Conservation (phyloP, 2,329 filamentous ascomycete species). For the Trichoderma sp. region DNA sequence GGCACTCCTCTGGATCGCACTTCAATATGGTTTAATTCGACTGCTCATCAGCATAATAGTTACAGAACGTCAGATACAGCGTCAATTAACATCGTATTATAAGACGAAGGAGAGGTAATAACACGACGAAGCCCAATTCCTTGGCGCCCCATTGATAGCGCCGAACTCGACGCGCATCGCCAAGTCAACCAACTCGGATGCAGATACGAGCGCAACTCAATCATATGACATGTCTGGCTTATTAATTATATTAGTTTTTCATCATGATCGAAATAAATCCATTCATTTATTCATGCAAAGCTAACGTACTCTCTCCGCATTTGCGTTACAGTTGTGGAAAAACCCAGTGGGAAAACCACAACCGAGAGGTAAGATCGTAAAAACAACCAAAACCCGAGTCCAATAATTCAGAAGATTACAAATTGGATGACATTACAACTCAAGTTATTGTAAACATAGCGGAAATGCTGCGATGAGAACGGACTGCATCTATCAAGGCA, state of each 20-base stretch:
- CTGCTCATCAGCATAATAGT: not conserved
- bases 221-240: not conserved
- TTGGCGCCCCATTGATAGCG: not conserved
- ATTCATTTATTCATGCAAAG: not conserved
- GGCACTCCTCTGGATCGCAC: not conserved
- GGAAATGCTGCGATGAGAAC: not conserved
- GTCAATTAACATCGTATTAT: not conserved
- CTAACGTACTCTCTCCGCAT: not conserved
- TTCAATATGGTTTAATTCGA: not conserved
- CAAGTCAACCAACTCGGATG: not conserved
- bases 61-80: not conserved
- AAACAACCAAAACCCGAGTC: not conserved
- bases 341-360: slow-evolving; percentile 11
- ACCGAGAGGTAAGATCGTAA: not conserved
- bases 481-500: not conserved
- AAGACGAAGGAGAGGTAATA: not conserved
- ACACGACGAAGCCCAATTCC: not conserved
- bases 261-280: fast-evolving
- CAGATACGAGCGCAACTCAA: not conserved
- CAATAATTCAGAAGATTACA: not conserved
- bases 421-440: not conserved
- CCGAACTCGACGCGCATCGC: not conserved
- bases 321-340: not conserved
- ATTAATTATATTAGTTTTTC: not conserved
- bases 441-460: not conserved